Conservation (phyloP, 2,329 filamentous ascomycete genomes). For the Stagonosporopsis tanaceti region DNA sequence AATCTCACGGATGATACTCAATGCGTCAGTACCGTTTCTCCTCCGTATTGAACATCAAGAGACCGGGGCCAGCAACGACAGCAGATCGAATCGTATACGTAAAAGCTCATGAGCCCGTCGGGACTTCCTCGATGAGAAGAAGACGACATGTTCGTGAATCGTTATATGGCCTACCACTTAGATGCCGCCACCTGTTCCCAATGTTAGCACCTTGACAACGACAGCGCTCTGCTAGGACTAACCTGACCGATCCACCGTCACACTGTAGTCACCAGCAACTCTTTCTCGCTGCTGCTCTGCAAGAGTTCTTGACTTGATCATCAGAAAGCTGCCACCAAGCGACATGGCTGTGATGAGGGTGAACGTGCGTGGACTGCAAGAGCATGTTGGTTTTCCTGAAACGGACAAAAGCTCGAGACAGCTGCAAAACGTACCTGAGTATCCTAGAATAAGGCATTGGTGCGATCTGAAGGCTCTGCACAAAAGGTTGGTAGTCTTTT, state of each 20-base stretch:
- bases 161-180: not conserved
- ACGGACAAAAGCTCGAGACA: conserved; percentile 5
- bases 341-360: conserved; percentile 41
- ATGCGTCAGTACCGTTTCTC: not conserved
- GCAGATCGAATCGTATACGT: not conserved
- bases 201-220: conserved; percentile 1
- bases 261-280: conserved; percentile 44
- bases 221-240: not conserved
- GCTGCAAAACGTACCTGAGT: conserved; percentile 38
- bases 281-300: conserved; percentile 40
- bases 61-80: not conserved
- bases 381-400: conserved; percentile 25
- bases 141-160: not conserved
- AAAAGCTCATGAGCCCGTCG: too few species aligned
- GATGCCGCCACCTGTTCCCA: conserved; percentile 12
- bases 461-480: not conserved
- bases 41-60: not conserved
- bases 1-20: not conserved
- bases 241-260: conserved; percentile 49
- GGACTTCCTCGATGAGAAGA: not conserved
- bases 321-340: conserved; percentile 43
- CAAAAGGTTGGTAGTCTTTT: not conserved
- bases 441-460: conserved; percentile 43
- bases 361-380: conserved; percentile 43
- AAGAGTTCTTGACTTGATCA: conserved; percentile 42